Base-by-base conservation (phyloP, 805 yeast species). In the Metschnikowia aberdeeniae region DNA sequence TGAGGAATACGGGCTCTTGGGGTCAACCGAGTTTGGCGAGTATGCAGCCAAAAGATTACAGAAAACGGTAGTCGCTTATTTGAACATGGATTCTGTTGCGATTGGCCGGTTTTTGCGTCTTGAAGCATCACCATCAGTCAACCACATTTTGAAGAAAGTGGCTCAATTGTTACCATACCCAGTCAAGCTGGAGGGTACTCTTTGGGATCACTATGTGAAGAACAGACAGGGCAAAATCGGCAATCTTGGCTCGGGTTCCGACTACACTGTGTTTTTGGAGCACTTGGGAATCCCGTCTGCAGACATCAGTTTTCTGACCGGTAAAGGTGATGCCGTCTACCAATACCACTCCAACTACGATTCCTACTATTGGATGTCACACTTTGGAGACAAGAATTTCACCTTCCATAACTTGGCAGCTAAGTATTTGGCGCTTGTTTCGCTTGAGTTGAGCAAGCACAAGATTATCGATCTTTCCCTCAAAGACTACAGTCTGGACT, bases 11-110 rank as follows among this genome's bases (percentile, higher is more conserved):
- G 92, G 86, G 0, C 66, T 81, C 44, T 52, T 87, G 27, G 96
- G 96, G 1, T 80, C 89, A 0, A 82, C 93, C 0, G 93, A 87
- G 56, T 85, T 75, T 67, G 89, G 83, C 5, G 92, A 86, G 60
- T 80, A 78, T 44, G 68, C 77, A 44, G 73, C 72, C 2, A 58
- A 67, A 22, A 56, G 57, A 27, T 61, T 86, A 30, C 67, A 71
- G 38, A 70, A 67, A 33, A 72, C 74, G 35, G 82, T 78, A 1
- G 73, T 84, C 33, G 87, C 86, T 0, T 86, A 86, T 59, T 58
- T 86, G 48, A 86, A 86, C 62, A 61, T 82, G 45, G 93, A 86
- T 67, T 84, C 76, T 24, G 78, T 80, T 1, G 75, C 80, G 2
- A 57, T 70, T 20, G 90, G 90, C 1, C 62, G 70, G 11, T 56